These are phyloP conservation scores for Tritrichomonas musculus DNA, from an alignment of 208 protist species.

Conservation along the genomic window DNA sequence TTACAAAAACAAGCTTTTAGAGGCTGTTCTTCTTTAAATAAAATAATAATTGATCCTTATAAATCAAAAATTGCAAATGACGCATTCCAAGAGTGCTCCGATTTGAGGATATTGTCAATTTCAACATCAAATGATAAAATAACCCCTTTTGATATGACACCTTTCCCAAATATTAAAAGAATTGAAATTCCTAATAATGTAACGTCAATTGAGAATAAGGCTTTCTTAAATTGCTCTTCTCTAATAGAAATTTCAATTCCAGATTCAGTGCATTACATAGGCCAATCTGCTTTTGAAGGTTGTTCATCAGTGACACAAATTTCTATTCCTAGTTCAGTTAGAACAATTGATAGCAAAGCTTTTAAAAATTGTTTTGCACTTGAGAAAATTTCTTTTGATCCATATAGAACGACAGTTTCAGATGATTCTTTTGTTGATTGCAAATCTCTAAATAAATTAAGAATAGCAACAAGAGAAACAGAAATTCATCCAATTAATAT, in stretches of 20 bases:
- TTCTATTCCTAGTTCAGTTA: neutral
- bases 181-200: neutral
- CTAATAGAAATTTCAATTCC: neutral
- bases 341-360: neutral
- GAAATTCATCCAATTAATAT: neutral
- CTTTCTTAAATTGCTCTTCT: neutral
- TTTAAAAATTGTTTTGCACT: neutral
- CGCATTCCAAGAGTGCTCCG: neutral
- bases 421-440: neutral
- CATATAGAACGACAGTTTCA: neutral
- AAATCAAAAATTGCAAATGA: neutral
- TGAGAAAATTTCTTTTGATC: neutral
- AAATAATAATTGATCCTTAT: neutral
- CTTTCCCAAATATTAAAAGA: neutral
- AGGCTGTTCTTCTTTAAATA: neutral
- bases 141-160: neutral
- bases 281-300: neutral
- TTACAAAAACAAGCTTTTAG: neutral
- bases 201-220: neutral
- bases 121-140: neutral
- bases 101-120: neutral
- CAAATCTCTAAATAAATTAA: neutral
- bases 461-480: neutral
- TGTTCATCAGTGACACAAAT: neutral
- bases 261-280: neutral